phyloP scores from a whole-genome alignment of 1,284 basidiomycete species.

The Cerrena zonata region DNA sequence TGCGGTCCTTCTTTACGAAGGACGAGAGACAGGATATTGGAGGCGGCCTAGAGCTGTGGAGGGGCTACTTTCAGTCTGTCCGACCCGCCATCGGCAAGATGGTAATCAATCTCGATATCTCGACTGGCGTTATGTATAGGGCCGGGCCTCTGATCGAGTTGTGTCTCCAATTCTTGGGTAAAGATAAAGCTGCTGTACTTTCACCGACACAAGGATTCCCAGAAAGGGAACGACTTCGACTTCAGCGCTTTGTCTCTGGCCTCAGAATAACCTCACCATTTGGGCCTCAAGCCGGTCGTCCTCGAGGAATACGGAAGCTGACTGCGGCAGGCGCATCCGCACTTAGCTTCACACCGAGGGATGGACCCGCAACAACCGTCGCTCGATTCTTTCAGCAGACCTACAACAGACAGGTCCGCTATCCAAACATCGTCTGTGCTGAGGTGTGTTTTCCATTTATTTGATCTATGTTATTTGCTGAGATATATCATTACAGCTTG shows the following conservation, averaged over 20 bases:
- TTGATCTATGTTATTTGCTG: slow-evolving; percentile 1
- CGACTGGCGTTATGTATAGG: slow-evolving; percentile 72
- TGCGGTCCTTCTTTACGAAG: slow-evolving; percentile 70
- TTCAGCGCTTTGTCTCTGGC: slow-evolving; percentile 60
- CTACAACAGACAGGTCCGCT: slow-evolving; percentile 46
- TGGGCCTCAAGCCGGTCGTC: slow-evolving; percentile 1
- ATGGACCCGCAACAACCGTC: slow-evolving; percentile 50
- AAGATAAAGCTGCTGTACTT: slow-evolving; percentile 28
- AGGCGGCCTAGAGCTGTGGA: slow-evolving; percentile 61
- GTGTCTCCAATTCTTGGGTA: slow-evolving; percentile 49
- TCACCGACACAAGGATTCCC: slow-evolving; percentile 42
- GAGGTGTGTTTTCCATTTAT: slow-evolving; percentile 39
- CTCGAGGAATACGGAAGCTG: slow-evolving; percentile 46
- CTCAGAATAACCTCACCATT: slow-evolving; percentile 37
- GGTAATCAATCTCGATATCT: slow-evolving; percentile 74
- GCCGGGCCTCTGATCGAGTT: slow-evolving; percentile 43
- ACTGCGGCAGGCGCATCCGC: slow-evolving; percentile 45
- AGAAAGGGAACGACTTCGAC: slow-evolving; percentile 51
- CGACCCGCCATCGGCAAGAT: slow-evolving; percentile 62
- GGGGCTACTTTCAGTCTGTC: slow-evolving; percentile 73
- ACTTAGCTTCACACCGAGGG: slow-evolving; percentile 48
- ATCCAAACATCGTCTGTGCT: slow-evolving; percentile 55
- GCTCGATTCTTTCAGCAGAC: slow-evolving; percentile 55
- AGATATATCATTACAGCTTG: slow-evolving; percentile 41
- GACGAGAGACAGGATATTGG: slow-evolving; percentile 62